Conservation (phyloP, 352 stramenopile genomes). For the Globisporangium apiculatum region DNA sequence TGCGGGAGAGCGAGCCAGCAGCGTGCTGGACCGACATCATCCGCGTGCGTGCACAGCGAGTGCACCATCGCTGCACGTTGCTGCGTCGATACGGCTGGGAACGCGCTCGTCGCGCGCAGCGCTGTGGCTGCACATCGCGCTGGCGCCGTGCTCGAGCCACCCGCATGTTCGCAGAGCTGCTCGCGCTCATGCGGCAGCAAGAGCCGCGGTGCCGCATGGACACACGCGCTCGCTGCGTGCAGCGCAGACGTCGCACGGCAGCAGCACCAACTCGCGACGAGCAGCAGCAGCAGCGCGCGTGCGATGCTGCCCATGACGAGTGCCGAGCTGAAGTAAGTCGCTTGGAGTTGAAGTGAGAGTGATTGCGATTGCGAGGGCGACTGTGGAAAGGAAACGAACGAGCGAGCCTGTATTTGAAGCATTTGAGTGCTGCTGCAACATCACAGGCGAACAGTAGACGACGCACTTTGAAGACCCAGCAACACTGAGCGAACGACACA, state of each 20-base stretch:
- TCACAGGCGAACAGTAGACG: too few relatives aligned
- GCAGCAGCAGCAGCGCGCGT: not conserved
- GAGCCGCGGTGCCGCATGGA: slow-evolving; percentile 19
- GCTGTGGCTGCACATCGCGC: slow-evolving; percentile 23
- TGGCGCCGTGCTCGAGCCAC: slow-evolving; percentile 3
- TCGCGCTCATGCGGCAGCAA: slow-evolving; percentile 24
- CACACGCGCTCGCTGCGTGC: slow-evolving; percentile 9
- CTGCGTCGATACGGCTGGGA: slow-evolving; percentile 6
- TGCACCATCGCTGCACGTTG: slow-evolving; percentile 18
- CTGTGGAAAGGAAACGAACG: too few relatives aligned
- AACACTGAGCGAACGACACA: too few relatives aligned
- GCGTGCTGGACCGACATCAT: slow-evolving; percentile 20
- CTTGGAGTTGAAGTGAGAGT: too few relatives aligned
- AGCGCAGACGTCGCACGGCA: not conserved
- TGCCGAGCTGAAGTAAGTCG: too few relatives aligned
- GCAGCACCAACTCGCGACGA: not conserved
- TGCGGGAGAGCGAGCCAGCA: slow-evolving; percentile 36
- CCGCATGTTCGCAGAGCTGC: slow-evolving; percentile 14
- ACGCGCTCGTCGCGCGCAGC: slow-evolving; percentile 14
- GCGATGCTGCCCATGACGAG: not conserved
- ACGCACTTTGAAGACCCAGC: too few relatives aligned
- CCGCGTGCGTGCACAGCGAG: slow-evolving; percentile 17
- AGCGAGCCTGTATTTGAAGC: too few relatives aligned
- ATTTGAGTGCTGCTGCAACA: too few relatives aligned
- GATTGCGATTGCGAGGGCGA: too few relatives aligned